Conservation (phyloP, 2,329 filamentous ascomycete species). For the Kalmusia sp. region DNA sequence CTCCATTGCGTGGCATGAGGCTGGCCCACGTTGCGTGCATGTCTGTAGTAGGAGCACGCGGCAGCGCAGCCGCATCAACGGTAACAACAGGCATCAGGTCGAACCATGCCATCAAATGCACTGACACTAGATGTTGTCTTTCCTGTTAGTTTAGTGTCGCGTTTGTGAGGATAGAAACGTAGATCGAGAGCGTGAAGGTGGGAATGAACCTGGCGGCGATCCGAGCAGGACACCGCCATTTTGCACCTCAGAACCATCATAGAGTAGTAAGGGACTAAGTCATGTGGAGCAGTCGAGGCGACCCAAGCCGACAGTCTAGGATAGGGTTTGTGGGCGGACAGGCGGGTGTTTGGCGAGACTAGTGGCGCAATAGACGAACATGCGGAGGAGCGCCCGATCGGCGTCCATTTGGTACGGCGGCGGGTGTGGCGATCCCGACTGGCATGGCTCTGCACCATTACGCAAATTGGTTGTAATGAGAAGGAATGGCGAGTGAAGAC, state of each 20-base stretch:
- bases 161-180: not conserved
- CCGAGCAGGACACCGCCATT: not conserved
- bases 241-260: not conserved
- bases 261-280: not conserved
- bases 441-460: not conserved
- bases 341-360: not conserved
- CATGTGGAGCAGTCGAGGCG: not conserved
- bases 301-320: not conserved
- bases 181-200: not conserved
- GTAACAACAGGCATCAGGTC: not conserved
- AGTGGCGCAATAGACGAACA: not conserved
- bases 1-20: constrained; percentile 8
- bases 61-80: not conserved
- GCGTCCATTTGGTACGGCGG: not conserved
- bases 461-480: not conserved
- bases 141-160: not conserved
- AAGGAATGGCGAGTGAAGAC: not conserved
- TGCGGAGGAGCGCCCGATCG: not conserved
- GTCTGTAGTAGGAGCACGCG: not conserved
- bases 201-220: not conserved
- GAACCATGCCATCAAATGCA: not conserved
- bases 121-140: not conserved
- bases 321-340: not conserved
- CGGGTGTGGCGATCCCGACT: not conserved
- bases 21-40: not conserved